These are phyloP conservation scores for Polytrichum commune DNA, from an alignment of 225 moss, liverwort and hornwort genomes.

Conservation along the genomic window DNA sequence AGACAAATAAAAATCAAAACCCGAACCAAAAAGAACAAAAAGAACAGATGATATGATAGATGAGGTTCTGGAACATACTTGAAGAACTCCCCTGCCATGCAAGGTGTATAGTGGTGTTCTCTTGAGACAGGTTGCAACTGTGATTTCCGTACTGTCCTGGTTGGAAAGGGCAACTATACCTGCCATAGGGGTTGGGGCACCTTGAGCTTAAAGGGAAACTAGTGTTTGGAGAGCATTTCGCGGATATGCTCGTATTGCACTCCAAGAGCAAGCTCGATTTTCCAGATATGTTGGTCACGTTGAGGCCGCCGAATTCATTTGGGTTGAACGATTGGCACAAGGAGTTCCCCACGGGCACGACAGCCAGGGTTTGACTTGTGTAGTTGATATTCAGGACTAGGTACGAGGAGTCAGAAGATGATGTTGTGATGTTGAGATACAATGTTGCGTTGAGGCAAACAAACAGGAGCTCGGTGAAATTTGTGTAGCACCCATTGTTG, in stretches of 20 bases:
- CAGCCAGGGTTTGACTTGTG: neutral
- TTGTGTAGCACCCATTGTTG: neutral
- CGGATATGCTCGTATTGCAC: neutral
- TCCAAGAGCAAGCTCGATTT: slow-evolving; percentile 16
- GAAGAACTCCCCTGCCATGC: too few species aligned
- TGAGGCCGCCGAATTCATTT: slow-evolving; percentile 19
- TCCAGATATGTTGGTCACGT: neutral
- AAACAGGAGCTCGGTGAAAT: neutral
- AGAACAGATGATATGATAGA: too few species aligned
- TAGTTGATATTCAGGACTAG: slow-evolving; percentile 20
- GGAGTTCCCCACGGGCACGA: neutral
- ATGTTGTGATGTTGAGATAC: slow-evolving; percentile 3
- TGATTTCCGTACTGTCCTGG: neutral
- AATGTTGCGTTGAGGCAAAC: neutral
- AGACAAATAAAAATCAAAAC: too few species aligned
- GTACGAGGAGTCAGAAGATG: neutral
- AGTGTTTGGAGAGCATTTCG: rapidly evolving
- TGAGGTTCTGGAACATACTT: too few species aligned
- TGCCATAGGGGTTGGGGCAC: rapidly evolving
- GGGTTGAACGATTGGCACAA: slow-evolving; percentile 12
- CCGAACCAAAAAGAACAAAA: too few species aligned
- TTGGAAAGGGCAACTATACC: slow-evolving; percentile 3
- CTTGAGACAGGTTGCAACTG: neutral
- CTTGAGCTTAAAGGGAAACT: rapidly evolving
- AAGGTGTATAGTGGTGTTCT: too few species aligned